These are phyloP conservation scores for Colletotrichum orbiculare DNA, from an alignment of 2,329 filamentous ascomycete genomes.

Conservation along the genomic window DNA sequence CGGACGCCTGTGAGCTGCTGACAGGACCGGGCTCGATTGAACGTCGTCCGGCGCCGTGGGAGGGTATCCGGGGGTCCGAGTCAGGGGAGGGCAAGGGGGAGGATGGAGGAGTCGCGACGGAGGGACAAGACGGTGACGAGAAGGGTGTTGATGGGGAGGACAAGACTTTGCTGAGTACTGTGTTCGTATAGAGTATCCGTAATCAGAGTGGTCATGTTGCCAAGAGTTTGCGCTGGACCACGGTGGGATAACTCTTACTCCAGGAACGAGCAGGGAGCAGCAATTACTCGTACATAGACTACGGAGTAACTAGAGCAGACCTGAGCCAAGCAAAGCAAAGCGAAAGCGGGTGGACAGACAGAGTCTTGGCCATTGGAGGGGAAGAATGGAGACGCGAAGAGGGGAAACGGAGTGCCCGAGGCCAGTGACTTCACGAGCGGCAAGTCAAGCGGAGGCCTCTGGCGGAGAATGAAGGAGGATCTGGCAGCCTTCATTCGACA, in stretches of 20 bases:
- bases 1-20: constrained; percentile 11
- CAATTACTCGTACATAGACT: no score
- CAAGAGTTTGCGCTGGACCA: constrained; percentile 1
- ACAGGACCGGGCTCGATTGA: constrained; percentile 27
- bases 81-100: constrained; percentile 26
- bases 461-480: constrained; percentile 33
- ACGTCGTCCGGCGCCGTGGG: constrained; percentile 34
- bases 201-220: not conserved
- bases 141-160: not conserved
- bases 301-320: no score
- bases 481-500: constrained; percentile 18
- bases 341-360: not conserved
- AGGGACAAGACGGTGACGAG: constrained; percentile 25
- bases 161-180: not conserved
- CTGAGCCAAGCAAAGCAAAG: no score
- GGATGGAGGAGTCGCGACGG: constrained; percentile 17
- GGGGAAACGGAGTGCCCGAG: constrained; percentile 28
- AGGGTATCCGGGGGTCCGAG: constrained; percentile 25
- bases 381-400: not conserved
- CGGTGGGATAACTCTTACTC: no score
- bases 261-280: constrained; percentile 1
- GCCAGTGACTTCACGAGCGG: constrained; percentile 21
- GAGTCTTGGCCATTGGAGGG: constrained; percentile 7
- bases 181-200: not conserved
- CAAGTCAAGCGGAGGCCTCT: constrained; percentile 34